Conservation (phyloP, 169 alveolate species). For the Neospora caninum region DNA sequence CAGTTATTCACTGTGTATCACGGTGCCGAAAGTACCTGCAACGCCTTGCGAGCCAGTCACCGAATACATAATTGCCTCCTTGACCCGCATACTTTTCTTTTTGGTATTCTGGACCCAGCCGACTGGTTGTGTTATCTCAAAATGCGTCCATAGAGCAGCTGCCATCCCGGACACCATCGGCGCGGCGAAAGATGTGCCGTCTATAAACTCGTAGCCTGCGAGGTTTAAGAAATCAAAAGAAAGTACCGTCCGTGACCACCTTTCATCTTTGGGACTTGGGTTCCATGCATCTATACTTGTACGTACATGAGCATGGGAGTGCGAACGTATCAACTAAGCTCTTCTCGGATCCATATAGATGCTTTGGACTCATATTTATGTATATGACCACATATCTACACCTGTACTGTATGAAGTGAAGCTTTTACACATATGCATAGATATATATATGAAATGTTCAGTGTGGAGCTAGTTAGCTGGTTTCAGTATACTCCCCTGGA, state of each 20-base stretch:
- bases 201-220: constrained; percentile 72
- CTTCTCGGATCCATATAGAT: no score
- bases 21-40: constrained; percentile 33
- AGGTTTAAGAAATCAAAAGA: background rate
- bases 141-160: constrained; percentile 70
- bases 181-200: constrained; percentile 81
- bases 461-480: no score
- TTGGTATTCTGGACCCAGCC: constrained; percentile 57
- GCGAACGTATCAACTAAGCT: no score
- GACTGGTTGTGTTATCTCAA: constrained; percentile 57
- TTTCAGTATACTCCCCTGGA: no score
- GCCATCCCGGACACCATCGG: constrained; percentile 80
- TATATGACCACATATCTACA: no score
- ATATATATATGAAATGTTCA: no score
- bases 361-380: no score
- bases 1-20: no score
- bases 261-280: background rate
- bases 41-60: constrained; percentile 62
- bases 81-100: constrained; percentile 52
- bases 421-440: no score
- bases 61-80: constrained; percentile 66
- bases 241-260: background rate
- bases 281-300: background rate
- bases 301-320: background rate
- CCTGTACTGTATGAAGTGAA: no score